Evolutionary conservation across 176 grass and related monocot genomes (phyloP).

Genomic region (Thalia dealbata): DNA sequence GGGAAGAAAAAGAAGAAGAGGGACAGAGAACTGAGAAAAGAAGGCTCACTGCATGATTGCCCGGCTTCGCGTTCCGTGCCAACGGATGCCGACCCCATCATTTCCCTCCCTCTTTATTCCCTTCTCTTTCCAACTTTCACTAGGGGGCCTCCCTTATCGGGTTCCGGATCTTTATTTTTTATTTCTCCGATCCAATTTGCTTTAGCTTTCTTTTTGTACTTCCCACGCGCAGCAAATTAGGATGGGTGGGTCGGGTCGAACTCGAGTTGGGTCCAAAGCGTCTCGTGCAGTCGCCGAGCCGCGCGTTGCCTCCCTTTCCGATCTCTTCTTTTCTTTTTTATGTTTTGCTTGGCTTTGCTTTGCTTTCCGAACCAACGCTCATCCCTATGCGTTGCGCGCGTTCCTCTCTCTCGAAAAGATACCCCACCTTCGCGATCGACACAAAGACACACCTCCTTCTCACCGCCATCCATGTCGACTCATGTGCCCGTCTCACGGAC

Average conservation of each 20-base stretch:
- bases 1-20: too few relatives aligned
- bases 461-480: too few relatives aligned
- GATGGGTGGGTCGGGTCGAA: too few relatives aligned
- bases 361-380: background rate
- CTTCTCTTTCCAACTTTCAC: background rate
- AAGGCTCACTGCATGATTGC: constrained; percentile 4
- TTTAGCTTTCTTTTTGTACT: too few relatives aligned
- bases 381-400: background rate
- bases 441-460: too few relatives aligned
- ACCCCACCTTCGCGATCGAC: background rate
- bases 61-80: constrained; percentile 2
- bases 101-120: background rate
- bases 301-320: background rate
- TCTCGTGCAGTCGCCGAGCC: too few relatives aligned
- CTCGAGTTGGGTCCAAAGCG: too few relatives aligned
- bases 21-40: background rate
- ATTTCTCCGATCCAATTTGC: too few relatives aligned
- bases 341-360: too few relatives aligned
- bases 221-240: too few relatives aligned
- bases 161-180: background rate
- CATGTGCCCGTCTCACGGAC: too few relatives aligned
- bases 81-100: background rate
- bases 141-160: background rate
- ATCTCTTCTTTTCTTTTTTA: too few relatives aligned
- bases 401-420: background rate